A percentile compares a stretch with the other conserved stretches of the same genome.
Evolutionary conservation across 2,329 filamentous ascomycete species (phyloP).

Genomic region (Exophiala aquamarina): DNA sequence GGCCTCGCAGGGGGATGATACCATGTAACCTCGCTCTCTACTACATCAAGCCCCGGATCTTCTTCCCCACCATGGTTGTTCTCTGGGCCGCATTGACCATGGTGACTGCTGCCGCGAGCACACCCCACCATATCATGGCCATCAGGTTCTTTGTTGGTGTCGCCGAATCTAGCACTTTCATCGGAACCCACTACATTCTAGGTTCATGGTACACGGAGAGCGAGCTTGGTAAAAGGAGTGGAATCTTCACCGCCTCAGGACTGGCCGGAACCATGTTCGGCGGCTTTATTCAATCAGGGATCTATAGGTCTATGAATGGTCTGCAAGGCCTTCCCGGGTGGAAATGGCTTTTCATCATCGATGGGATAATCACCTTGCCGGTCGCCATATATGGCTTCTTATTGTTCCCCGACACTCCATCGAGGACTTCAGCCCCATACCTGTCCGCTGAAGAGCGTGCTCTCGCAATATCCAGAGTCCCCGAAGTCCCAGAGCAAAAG

Average conservation of each 20-base stretch:
- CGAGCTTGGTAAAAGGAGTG: slow-evolving; percentile 38
- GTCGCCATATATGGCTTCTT: slow-evolving; percentile 45
- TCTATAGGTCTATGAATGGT: slow-evolving; percentile 4
- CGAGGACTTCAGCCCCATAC: slow-evolving; percentile 37
- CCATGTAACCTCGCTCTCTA: slow-evolving; percentile 34
- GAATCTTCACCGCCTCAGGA: slow-evolving; percentile 37
- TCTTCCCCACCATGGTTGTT: slow-evolving; percentile 34
- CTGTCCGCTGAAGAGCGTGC: slow-evolving; percentile 33
- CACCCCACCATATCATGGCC: slow-evolving; percentile 21
- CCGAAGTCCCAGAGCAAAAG: slow-evolving; percentile 22
- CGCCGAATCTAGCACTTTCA: slow-evolving; percentile 19
- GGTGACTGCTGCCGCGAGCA: slow-evolving; percentile 17
- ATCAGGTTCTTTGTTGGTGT: slow-evolving; percentile 25
- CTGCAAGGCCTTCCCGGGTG: slow-evolving; percentile 4
- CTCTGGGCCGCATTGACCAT: slow-evolving; percentile 35
- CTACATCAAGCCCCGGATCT: slow-evolving; percentile 32
- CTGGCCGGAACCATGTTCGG: slow-evolving; percentile 24
- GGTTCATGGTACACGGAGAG: slow-evolving; percentile 28
- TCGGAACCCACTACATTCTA: slow-evolving; percentile 24
- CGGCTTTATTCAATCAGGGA: slow-evolving; percentile 17
- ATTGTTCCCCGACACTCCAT: slow-evolving; percentile 40
- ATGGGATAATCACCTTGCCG: slow-evolving; percentile 43
- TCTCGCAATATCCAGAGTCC: slow-evolving; percentile 34
- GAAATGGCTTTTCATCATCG: slow-evolving; percentile 42
- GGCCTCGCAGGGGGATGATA: slow-evolving; percentile 28